These are phyloP conservation scores for Talaromyces thailandensis DNA, from an alignment of 495 filamentous ascomycete genomes.

Conservation along the genomic window DNA sequence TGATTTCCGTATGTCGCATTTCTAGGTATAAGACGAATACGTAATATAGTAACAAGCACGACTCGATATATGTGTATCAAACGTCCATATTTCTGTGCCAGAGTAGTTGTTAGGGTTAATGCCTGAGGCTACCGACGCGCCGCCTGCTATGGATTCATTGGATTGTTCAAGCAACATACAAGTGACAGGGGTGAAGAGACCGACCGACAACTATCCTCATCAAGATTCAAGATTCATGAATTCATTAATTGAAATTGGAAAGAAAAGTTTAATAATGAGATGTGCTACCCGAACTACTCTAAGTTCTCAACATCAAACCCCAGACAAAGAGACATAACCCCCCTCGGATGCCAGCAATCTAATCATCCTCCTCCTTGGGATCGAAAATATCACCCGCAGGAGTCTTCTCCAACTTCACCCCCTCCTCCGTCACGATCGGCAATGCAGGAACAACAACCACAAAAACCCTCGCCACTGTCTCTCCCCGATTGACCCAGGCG, in stretches of 20 bases:
- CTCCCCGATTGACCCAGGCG: constrained; percentile 20
- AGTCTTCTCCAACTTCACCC: constrained; percentile 13
- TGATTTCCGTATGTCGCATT: not conserved
- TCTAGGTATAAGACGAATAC: not conserved
- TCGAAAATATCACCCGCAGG: constrained; percentile 16
- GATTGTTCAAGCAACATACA: no score
- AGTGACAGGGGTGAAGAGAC: no score
- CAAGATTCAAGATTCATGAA: no score
- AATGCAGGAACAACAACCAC: constrained; percentile 14
- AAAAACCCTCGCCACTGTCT: constrained; percentile 14
- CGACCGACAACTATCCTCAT: no score
- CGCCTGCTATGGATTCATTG: no score
- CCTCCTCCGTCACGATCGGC: constrained; percentile 15
- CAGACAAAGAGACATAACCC: not conserved
- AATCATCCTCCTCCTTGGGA: constrained; percentile 14
- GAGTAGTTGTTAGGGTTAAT: no score
- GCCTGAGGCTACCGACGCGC: no score
- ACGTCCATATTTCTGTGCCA: not conserved
- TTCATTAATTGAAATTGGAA: no score
- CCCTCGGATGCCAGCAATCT: not conserved
- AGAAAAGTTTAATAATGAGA: no score
- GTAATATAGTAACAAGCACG: not conserved
- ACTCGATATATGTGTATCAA: not conserved
- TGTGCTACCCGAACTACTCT: no score
- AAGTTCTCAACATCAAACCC: not conserved